Evolutionary conservation across 2,329 filamentous ascomycete genomes (phyloP).

Genomic region (Gliomastix tumulicola): DNA sequence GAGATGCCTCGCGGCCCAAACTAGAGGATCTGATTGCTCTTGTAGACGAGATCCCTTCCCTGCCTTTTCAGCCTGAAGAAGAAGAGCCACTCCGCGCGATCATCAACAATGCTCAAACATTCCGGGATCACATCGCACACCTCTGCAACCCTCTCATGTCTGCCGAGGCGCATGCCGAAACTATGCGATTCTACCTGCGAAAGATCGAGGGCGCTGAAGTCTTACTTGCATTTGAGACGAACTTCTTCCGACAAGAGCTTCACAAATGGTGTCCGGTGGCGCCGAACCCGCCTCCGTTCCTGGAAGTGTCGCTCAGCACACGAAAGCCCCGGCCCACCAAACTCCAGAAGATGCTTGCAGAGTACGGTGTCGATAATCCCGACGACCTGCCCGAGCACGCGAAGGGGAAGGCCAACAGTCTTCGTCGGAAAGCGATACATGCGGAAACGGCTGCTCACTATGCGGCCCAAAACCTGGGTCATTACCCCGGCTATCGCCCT

Average conservation of each 20-base stretch:
- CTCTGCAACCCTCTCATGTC: conserved; percentile 78
- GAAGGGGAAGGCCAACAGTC: conserved; percentile 67
- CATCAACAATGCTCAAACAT: conserved; percentile 75
- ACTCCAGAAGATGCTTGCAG: conserved; percentile 86
- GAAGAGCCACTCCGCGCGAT: conserved; percentile 82
- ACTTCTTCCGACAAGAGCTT: conserved; percentile 91
- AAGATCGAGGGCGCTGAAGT: conserved; percentile 98
- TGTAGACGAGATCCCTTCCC: conserved; percentile 70
- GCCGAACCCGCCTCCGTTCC: conserved; percentile 73
- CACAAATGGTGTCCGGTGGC: conserved; percentile 94
- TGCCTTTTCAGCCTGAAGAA: conserved; percentile 95
- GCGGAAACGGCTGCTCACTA: conserved; percentile 44
- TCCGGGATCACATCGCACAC: conserved; percentile 72
- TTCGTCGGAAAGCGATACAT: conserved; percentile 64
- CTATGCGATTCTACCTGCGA: conserved; percentile 87
- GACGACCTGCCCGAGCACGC: conserved; percentile 83
- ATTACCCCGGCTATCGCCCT: background rate
- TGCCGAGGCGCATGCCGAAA: conserved; percentile 79
- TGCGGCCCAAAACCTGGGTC: conserved; percentile 11
- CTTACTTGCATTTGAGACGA: conserved; percentile 86
- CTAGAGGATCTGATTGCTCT: conserved; percentile 81
- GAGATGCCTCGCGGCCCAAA: conserved; percentile 91
- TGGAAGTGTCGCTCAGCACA: conserved; percentile 84
- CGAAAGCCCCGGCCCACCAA: conserved; percentile 95
- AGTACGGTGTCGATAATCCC: conserved; percentile 81